Conservation (phyloP, 192 early-diverging fungal species). For the Podochytrium sp. region DNA sequence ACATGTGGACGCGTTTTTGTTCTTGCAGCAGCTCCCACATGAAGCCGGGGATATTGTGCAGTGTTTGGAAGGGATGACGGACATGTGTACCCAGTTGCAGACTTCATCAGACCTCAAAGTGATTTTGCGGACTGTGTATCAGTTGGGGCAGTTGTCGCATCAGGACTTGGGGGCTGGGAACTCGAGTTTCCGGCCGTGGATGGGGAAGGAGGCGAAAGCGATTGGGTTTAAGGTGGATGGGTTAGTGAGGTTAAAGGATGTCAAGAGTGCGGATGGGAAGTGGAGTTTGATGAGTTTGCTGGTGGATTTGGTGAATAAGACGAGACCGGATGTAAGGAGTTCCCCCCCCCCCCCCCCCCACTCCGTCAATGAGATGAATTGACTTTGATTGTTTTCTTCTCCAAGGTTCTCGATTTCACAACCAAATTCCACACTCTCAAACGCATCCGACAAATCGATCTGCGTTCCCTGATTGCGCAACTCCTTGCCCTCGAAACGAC, state of each 20-base stretch:
- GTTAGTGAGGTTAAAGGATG: conserved; percentile 55
- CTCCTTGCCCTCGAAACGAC: conserved; percentile 28
- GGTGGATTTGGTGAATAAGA: conserved; percentile 55
- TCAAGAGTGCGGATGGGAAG: conserved; percentile 61
- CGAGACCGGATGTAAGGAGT: conserved; percentile 42
- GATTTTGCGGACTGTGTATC: conserved; percentile 48
- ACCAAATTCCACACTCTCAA: conserved; percentile 43
- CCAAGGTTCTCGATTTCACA: conserved; percentile 47
- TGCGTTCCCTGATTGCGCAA: conserved; percentile 38
- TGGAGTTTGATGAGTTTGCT: conserved; percentile 61
- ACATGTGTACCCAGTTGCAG: conserved; percentile 41
- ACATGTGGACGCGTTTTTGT: conserved; percentile 44
- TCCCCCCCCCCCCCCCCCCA: neutral
- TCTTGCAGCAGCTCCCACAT: conserved; percentile 30
- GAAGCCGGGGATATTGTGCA: conserved; percentile 42
- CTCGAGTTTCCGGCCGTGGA: conserved; percentile 54
- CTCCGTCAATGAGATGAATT: too few species aligned
- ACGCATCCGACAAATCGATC: conserved; percentile 46
- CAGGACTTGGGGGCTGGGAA: conserved; percentile 50
- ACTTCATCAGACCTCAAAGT: conserved; percentile 48
- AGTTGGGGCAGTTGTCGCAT: conserved; percentile 59
- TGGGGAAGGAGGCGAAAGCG: conserved; percentile 58
- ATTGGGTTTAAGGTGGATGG: conserved; percentile 62
- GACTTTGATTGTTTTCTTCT: conserved; percentile 9
- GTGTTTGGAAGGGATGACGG: conserved; percentile 35